Percentiles rank a stretch among this genome's conserved stretches.
Conservation (phyloP, 768 basidiomycete species). For the Dacryopinax primogenitus region DNA sequence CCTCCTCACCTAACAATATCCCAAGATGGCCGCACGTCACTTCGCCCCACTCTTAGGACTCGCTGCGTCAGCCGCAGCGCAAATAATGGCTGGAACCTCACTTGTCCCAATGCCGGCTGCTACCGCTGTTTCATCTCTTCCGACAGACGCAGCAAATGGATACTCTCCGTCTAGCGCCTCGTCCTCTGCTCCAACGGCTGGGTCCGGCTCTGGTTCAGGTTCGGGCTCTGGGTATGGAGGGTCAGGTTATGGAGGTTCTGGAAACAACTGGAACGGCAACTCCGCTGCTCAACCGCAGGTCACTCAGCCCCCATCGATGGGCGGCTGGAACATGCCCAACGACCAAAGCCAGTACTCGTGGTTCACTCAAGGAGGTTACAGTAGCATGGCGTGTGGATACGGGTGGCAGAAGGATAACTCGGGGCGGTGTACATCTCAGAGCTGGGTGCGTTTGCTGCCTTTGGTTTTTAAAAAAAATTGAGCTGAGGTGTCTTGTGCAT, state of each 20-base stretch:
- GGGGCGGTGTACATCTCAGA: conserved; percentile 41
- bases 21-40: not conserved
- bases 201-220: conserved; percentile 11
- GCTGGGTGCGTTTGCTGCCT: conserved; percentile 40
- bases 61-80: not conserved
- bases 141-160: conserved; percentile 26
- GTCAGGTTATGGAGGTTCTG: no score
- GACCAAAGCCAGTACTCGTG: conserved; percentile 44
- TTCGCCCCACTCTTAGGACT: not conserved
- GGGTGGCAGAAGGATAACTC: conserved; percentile 46
- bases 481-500: not conserved
- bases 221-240: no score
- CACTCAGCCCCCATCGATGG: conserved; percentile 24
- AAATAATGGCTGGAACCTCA: not conserved
- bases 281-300: conserved; percentile 15
- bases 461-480: not conserved
- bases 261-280: no score
- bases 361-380: conserved; percentile 52
- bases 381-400: conserved; percentile 55
- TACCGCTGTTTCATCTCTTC: conserved; percentile 26
- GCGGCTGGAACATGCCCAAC: conserved; percentile 27
- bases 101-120: conserved; percentile 15
- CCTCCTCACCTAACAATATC: not conserved
- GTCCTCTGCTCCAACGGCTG: conserved; percentile 16
- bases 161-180: conserved; percentile 25